Percentiles rank a stretch among this genome's conserved stretches.
Conservation (phyloP, 495 filamentous ascomycete species). For the Penicillium cataractarum region DNA sequence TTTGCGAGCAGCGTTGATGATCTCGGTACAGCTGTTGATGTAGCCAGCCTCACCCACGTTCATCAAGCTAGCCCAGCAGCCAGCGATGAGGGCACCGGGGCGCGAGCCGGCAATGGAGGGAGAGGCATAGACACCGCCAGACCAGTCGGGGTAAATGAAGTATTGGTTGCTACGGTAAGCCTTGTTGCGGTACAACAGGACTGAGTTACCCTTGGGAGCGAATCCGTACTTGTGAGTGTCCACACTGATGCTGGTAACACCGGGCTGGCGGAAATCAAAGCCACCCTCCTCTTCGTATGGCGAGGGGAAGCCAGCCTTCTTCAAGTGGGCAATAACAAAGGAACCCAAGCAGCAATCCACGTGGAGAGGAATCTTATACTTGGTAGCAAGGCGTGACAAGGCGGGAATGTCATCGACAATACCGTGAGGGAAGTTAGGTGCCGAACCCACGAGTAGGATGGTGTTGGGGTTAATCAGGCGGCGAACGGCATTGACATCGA, state of each 20-base stretch:
- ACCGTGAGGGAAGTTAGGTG: conserved; percentile 97
- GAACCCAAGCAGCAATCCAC: conserved; percentile 98
- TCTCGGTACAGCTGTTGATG: conserved; percentile 77
- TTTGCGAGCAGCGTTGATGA: conserved; percentile 84
- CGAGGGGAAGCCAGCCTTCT: conserved; percentile 79
- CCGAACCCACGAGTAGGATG: conserved; percentile 91
- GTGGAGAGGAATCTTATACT: conserved; percentile 81
- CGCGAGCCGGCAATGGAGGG: conserved; percentile 88
- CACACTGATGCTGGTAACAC: conserved; percentile 92
- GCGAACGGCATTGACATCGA: conserved; percentile 72
- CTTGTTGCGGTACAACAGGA: conserved; percentile 83
- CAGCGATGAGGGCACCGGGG: conserved; percentile 90
- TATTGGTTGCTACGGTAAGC: conserved; percentile 86
- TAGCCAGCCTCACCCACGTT: conserved; percentile 88
- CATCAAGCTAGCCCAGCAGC: conserved; percentile 91
- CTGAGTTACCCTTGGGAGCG: conserved; percentile 94
- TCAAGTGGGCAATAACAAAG: conserved; percentile 90
- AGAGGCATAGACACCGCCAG: conserved; percentile 93
- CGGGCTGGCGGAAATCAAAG: conserved; percentile 92
- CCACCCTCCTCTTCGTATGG: conserved; percentile 65
- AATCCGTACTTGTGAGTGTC: conserved; percentile 99
- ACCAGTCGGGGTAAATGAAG: conserved; percentile 94
- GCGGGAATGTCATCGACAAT: conserved; percentile 93
- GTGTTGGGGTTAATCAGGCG: conserved; percentile 96
- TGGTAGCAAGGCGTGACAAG: conserved; percentile 81